These are phyloP conservation scores for Raffaelea ambrosiae DNA, from an alignment of 2,329 filamentous ascomycete genomes.

Conservation along the genomic window DNA sequence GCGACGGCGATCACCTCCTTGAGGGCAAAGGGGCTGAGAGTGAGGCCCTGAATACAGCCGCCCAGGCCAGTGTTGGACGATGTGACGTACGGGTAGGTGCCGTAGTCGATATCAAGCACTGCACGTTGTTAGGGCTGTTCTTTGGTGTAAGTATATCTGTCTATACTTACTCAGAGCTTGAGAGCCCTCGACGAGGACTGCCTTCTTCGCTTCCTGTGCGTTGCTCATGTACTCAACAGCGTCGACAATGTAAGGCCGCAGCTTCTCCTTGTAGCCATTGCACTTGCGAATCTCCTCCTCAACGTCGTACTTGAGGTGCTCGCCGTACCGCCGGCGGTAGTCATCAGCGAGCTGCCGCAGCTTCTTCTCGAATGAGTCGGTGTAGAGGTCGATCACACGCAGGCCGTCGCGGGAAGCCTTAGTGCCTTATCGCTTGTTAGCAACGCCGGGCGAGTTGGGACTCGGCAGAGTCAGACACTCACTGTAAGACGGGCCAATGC, in stretches of 20 bases:
- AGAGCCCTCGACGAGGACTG: slow-evolving; percentile 55
- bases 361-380: slow-evolving; percentile 59
- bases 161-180: slow-evolving; percentile 11
- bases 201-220: slow-evolving; percentile 41
- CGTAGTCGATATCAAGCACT: slow-evolving; percentile 47
- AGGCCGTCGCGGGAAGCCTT: slow-evolving; percentile 60
- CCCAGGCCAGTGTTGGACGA: slow-evolving; percentile 49
- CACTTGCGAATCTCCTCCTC: slow-evolving; percentile 61
- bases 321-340: slow-evolving; percentile 62
- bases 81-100: slow-evolving; percentile 52
- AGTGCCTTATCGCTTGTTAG: too few relatives aligned
- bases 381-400: slow-evolving; percentile 58
- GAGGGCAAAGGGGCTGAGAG: slow-evolving; percentile 10
- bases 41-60: slow-evolving; percentile 31
- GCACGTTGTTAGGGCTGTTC: not conserved
- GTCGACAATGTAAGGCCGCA: slow-evolving; percentile 57
- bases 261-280: slow-evolving; percentile 46
- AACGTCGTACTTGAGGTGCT: slow-evolving; percentile 49
- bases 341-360: slow-evolving; percentile 51
- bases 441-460: too few relatives aligned
- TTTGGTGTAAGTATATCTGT: too few relatives aligned
- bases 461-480: too few relatives aligned
- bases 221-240: slow-evolving; percentile 43
- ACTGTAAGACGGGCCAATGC: slow-evolving; percentile 21
- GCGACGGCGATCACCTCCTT: slow-evolving; percentile 52